A percentile compares a stretch with the other conserved stretches of the same genome.
These are phyloP conservation scores for Rubus parviflorus DNA, from an alignment of 306 rosid genomes.

Conservation along the genomic window DNA sequence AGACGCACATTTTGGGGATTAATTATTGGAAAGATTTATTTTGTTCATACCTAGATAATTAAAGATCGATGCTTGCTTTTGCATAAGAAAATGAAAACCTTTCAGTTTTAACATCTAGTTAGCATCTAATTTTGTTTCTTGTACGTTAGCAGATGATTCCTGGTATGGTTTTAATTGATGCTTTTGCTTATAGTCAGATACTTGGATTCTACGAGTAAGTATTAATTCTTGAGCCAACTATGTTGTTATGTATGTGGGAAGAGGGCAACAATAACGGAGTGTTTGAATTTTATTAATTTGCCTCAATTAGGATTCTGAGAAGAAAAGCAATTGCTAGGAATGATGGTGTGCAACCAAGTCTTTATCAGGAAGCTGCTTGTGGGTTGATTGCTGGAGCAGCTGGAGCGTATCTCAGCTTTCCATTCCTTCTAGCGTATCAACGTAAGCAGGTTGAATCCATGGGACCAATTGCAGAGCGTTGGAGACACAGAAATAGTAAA, in stretches of 20 bases:
- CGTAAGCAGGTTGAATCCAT: neutral
- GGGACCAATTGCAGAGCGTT: neutral
- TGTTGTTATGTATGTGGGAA: no score
- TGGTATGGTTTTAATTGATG: neutral
- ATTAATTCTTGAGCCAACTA: neutral
- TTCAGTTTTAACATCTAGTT: neutral
- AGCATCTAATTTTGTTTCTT: neutral
- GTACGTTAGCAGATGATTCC: neutral
- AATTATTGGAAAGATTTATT: no score
- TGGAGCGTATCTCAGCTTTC: neutral
- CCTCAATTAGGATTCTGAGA: neutral
- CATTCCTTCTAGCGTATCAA: neutral
- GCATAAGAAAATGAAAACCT: no score
- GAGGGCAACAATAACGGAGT: no score
- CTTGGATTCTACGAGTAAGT: neutral
- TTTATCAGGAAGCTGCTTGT: conserved; percentile 2
- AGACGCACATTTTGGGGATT: no score
- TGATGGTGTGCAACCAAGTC: neutral
- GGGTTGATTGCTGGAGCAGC: conserved; percentile 4
- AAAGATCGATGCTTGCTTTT: no score
- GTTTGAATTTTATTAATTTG: no score
- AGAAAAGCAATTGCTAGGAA: neutral
- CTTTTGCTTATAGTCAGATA: neutral
- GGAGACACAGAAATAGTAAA: no score
- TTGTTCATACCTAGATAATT: no score